These are phyloP conservation scores for Zygoascus hellenicus DNA, from an alignment of 1,139 yeast genomes.

Conservation along the genomic window DNA sequence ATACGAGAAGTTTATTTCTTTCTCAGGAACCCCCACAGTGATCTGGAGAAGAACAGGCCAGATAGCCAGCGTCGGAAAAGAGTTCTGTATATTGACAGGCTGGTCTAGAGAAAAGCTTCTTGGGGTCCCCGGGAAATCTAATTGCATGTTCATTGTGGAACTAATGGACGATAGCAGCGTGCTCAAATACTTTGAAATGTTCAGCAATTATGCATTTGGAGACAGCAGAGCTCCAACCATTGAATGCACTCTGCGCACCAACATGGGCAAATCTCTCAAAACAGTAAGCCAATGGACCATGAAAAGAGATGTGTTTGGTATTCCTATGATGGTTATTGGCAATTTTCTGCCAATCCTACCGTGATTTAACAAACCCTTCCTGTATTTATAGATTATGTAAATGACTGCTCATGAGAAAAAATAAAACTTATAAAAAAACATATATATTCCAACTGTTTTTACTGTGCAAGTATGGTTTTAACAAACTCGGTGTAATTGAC, in stretches of 20 bases:
- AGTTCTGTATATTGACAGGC: constrained; percentile 84
- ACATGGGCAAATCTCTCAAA: constrained; percentile 43
- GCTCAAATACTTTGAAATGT: constrained; percentile 79
- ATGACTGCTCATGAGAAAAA: background rate
- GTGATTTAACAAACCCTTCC: constrained; percentile 5
- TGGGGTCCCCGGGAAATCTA: constrained; percentile 20
- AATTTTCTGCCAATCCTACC: constrained; percentile 62
- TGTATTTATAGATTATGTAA: constrained; percentile 6
- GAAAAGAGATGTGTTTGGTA: constrained; percentile 82
- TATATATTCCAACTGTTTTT: constrained; percentile 16
- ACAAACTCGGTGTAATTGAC: constrained; percentile 92
- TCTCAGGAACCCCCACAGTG: constrained; percentile 89
- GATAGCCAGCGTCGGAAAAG: constrained; percentile 89
- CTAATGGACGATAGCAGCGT: constrained; percentile 83
- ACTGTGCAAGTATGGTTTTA: constrained; percentile 87
- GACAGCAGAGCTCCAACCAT: constrained; percentile 78
- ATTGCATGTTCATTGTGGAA: constrained; percentile 70
- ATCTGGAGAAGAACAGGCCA: constrained; percentile 97
- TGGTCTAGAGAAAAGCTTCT: constrained; percentile 72
- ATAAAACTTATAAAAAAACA: background rate
- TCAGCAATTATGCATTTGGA: constrained; percentile 82
- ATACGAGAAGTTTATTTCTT: constrained; percentile 75
- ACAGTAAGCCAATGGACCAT: constrained; percentile 89
- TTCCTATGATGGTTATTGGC: constrained; percentile 95
- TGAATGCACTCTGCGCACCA: constrained; percentile 69